phyloP scores from a whole-genome alignment of 441 rosid genomes.

The Breynia disticha region DNA sequence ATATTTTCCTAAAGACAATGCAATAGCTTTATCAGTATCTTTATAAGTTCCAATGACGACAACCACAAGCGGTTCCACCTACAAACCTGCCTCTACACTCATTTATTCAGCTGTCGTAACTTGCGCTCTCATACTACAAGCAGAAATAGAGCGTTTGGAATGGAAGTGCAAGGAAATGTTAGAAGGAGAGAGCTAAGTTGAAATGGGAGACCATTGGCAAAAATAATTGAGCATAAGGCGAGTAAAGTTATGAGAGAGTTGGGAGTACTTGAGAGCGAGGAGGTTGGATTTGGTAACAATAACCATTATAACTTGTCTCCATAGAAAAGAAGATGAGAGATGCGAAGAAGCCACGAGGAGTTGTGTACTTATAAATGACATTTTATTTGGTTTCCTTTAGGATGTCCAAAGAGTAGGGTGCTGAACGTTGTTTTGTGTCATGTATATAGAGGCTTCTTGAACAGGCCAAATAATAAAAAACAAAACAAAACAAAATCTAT shows the following conservation, averaged over 20 bases:
- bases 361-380: too few species aligned
- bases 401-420: too few species aligned
- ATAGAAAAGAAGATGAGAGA: slow-evolving; percentile 19
- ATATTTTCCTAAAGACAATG: slow-evolving; percentile 71
- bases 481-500: too few species aligned
- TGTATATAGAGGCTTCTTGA: too few species aligned
- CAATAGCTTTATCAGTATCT: slow-evolving; percentile 91
- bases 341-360: slow-evolving; percentile 20
- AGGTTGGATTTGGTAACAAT: slow-evolving; percentile 42
- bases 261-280: slow-evolving; percentile 32
- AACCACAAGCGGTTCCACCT: slow-evolving; percentile 72
- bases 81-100: slow-evolving; percentile 27
- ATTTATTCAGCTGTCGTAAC: slow-evolving; percentile 43
- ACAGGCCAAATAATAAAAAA: too few species aligned
- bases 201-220: slow-evolving; percentile 32
- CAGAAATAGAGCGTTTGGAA: slow-evolving; percentile 29
- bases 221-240: slow-evolving; percentile 25
- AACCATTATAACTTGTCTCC: slow-evolving; percentile 38
- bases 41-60: slow-evolving; percentile 90
- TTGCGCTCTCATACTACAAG: slow-evolving; percentile 59
- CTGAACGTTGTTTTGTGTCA: too few species aligned
- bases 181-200: slow-evolving; percentile 20
- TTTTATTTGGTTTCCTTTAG: too few species aligned
- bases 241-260: slow-evolving; percentile 20
- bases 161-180: slow-evolving; percentile 30